These are phyloP conservation scores for Fusarium buharicum DNA, from an alignment of 2,329 filamentous ascomycete genomes.

Conservation along the genomic window DNA sequence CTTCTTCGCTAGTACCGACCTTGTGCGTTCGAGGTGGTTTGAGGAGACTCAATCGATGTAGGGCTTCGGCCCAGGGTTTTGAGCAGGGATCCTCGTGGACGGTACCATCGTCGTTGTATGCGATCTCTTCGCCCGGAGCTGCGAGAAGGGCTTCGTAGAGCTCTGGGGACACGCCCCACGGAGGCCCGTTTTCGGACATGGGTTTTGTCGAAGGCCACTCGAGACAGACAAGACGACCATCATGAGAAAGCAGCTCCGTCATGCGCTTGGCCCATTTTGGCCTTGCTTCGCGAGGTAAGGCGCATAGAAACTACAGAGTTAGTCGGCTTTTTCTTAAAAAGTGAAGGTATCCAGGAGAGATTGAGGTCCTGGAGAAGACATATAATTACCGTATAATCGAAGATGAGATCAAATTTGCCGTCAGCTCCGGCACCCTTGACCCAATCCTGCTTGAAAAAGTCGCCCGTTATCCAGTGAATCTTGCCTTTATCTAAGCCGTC, in stretches of 20 bases:
- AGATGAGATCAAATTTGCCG: slow-evolving; percentile 72
- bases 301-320: slow-evolving; percentile 67
- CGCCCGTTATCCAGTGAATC: slow-evolving; percentile 67
- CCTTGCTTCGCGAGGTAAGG: slow-evolving; percentile 64
- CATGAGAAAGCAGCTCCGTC: slow-evolving; percentile 59
- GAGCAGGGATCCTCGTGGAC: slow-evolving; percentile 55
- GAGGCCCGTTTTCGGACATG: slow-evolving; percentile 73
- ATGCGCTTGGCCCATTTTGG: slow-evolving; percentile 65
- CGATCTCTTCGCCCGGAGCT: slow-evolving; percentile 73
- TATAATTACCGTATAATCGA: slow-evolving; percentile 67
- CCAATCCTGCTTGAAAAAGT: slow-evolving; percentile 75
- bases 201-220: slow-evolving; percentile 83
- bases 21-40: slow-evolving; percentile 62
- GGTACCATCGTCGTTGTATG: slow-evolving; percentile 62
- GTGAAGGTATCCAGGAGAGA: not conserved
- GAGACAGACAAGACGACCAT: slow-evolving; percentile 69
- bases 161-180: slow-evolving; percentile 74
- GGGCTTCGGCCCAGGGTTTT: slow-evolving; percentile 53
- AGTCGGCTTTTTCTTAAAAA: slow-evolving; percentile 22
- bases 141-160: slow-evolving; percentile 78
- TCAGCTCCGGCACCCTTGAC: slow-evolving; percentile 54
- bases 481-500: slow-evolving; percentile 58
- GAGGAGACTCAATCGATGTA: slow-evolving; percentile 60
- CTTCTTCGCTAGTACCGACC: slow-evolving; percentile 57
- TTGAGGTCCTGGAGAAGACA: slow-evolving; percentile 5